Conservation (phyloP, 495 filamentous ascomycete species). For the Penicillium paxilli region DNA sequence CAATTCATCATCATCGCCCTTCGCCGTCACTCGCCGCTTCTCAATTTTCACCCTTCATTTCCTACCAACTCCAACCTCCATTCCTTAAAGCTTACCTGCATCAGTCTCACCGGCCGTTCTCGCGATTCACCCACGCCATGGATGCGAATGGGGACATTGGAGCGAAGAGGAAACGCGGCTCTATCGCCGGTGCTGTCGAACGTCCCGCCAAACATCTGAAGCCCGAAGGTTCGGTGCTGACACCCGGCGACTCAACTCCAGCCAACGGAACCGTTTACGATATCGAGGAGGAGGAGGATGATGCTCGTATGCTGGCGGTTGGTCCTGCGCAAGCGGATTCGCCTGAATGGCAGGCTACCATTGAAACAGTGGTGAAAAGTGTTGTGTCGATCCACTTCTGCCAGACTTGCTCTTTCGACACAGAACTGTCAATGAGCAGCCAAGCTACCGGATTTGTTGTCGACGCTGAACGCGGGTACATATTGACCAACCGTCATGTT, state of each 20-base stretch:
- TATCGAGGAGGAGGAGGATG: slow-evolving; percentile 50
- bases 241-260: slow-evolving; percentile 45
- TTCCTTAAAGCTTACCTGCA: slow-evolving; percentile 5
- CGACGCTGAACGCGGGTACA: slow-evolving; percentile 90
- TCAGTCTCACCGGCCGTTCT: slow-evolving; percentile 7
- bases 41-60: slow-evolving; percentile 1
- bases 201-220: slow-evolving; percentile 59
- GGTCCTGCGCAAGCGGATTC: slow-evolving; percentile 69
- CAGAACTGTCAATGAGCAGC: slow-evolving; percentile 85
- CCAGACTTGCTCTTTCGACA: slow-evolving; percentile 97
- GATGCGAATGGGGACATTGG: slow-evolving; percentile 51
- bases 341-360: slow-evolving; percentile 95
- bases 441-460: slow-evolving; percentile 98
- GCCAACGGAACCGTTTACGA: slow-evolving; percentile 50
- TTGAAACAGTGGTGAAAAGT: slow-evolving; percentile 87
- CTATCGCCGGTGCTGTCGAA: slow-evolving; percentile 46
- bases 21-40: neutral
- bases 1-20: neutral
- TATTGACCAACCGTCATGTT: slow-evolving; percentile 89
- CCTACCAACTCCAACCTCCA: slow-evolving; percentile 5
- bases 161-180: slow-evolving; percentile 62
- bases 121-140: slow-evolving; percentile 38
- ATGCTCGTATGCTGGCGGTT: slow-evolving; percentile 36
- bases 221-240: slow-evolving; percentile 43
- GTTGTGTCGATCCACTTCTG: slow-evolving; percentile 99